Base-by-base conservation (phyloP, 2,329 filamentous ascomycete genomes). In the Hypoxylon sp. region DNA sequence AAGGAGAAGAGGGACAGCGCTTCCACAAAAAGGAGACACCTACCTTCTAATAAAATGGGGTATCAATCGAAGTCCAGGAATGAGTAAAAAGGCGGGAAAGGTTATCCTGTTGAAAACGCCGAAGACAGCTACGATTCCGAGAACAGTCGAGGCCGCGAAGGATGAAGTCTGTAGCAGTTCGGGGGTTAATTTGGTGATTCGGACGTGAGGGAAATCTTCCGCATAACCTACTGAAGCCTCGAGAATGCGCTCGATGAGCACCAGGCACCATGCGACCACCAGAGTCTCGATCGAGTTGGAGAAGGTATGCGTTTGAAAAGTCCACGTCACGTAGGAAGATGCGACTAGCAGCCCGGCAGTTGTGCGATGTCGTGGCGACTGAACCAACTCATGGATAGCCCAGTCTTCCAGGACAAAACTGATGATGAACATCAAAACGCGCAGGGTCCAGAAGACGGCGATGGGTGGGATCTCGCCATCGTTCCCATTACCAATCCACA, bases 261-360 rank as follows among this genome's bases (percentile, higher is more conserved):
- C 92, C 71, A 99, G 75, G 66, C 89, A 92, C 94, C 94, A 99
- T 44, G 90, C 83, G 41, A 99, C 91, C 40, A 93, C 81, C 63
- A 99, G 77, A 2, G 94, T 97, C 76, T 99, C 94, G 61, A 97
- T 82, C 55, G 93, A 95, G 74, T 99, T 99, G 57, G 93, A 97
- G 71, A 99, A 97, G 8, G 94, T 97, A 73, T 99, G 94, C 12
- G 91, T 94, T 74, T 99, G 94, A 74, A 93, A 96, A 32, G 93
- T 97, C 93, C 94, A 99, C 36, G 94, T 99, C 63, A 97, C 93
- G 73, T 97, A 99, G 17, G 91, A 97, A 19, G 93, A 97, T 34
- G 93, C 91, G 54, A 97, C 89, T 49, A 99, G 80, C 34, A 95
- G 78, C 32, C 95, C 83, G 7, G 91, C 90, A 46, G 88, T 77